Conservation (phyloP, 371 early-diverging fungal species). For the Mucor saturninus region DNA sequence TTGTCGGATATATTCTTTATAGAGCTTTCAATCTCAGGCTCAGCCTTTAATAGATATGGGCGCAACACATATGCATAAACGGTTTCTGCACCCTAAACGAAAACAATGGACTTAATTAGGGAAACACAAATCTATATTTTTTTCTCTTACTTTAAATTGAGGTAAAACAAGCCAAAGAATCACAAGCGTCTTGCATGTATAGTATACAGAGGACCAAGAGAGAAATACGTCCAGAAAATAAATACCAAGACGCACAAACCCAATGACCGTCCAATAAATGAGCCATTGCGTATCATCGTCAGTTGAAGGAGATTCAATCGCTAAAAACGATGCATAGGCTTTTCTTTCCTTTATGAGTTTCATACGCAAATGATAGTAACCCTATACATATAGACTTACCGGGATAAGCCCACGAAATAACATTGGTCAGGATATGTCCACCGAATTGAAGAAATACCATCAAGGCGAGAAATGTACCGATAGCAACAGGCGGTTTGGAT, state of each 20-base stretch:
- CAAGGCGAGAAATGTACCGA: conserved; percentile 64
- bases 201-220: conserved; percentile 95
- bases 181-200: conserved; percentile 85
- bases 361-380: conserved; percentile 8
- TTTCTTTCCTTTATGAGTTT: too few relatives aligned
- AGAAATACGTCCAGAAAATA: conserved; percentile 84
- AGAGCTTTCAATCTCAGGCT: conserved; percentile 6
- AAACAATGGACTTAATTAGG: conserved; percentile 1
- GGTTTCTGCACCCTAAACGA: conserved; percentile 43
- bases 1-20: background rate
- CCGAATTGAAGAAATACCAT: conserved; percentile 91
- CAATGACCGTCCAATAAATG: conserved; percentile 87
- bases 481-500: conserved; percentile 81
- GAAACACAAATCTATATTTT: background rate
- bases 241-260: conserved; percentile 81
- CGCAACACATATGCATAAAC: conserved; percentile 45
- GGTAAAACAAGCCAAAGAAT: conserved; percentile 87
- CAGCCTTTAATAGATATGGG: conserved; percentile 38
- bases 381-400: conserved; percentile 31
- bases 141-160: conserved; percentile 66
- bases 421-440: conserved; percentile 79
- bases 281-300: conserved; percentile 92
- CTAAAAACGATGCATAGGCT: conserved; percentile 92
- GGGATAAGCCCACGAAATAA: conserved; percentile 90
- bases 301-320: conserved; percentile 80